Conservation (phyloP, 768 basidiomycete genomes). For the Dacryopinax primogenitus region DNA sequence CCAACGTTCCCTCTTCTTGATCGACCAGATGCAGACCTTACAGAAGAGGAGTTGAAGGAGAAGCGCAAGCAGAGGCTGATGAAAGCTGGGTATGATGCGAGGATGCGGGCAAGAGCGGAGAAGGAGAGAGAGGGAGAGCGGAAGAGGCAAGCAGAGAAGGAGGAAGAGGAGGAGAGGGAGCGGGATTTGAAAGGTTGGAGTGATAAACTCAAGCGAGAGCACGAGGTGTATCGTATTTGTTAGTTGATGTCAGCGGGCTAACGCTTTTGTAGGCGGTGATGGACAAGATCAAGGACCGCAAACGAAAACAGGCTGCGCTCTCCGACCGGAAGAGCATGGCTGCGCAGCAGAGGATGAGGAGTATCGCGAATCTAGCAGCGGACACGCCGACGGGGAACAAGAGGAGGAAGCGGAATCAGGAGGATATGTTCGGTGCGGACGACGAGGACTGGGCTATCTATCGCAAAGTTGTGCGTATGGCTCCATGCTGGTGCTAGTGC, state of each 20-base stretch:
- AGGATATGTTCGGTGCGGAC: slow-evolving; percentile 86
- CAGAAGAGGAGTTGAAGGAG: slow-evolving; percentile 82
- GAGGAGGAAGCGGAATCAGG: slow-evolving; percentile 55
- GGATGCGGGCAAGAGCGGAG: slow-evolving; percentile 68
- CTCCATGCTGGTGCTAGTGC: background rate
- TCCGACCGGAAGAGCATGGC: slow-evolving; percentile 89
- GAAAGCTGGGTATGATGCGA: slow-evolving; percentile 88
- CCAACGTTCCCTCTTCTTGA: slow-evolving; percentile 80
- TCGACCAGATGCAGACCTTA: slow-evolving; percentile 73
- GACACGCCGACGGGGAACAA: slow-evolving; percentile 76
- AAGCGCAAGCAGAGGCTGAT: slow-evolving; percentile 85
- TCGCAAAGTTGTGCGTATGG: slow-evolving; percentile 69
- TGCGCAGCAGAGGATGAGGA: slow-evolving; percentile 91
- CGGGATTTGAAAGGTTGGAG: slow-evolving; percentile 65
- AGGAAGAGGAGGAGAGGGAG: slow-evolving; percentile 31
- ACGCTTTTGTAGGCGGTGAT: slow-evolving; percentile 48
- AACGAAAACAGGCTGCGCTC: slow-evolving; percentile 63
- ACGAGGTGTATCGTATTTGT: slow-evolving; percentile 46
- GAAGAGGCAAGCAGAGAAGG: slow-evolving; percentile 32
- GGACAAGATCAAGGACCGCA: slow-evolving; percentile 71
- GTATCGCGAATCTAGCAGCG: slow-evolving; percentile 78
- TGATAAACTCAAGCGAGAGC: slow-evolving; percentile 54
- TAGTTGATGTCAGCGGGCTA: background rate
- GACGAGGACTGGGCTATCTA: slow-evolving; percentile 98
- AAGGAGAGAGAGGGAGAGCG: slow-evolving; percentile 68